Evolutionary conservation across 2,329 filamentous ascomycete genomes (phyloP).

Genomic region (Apiospora saccharicola): DNA sequence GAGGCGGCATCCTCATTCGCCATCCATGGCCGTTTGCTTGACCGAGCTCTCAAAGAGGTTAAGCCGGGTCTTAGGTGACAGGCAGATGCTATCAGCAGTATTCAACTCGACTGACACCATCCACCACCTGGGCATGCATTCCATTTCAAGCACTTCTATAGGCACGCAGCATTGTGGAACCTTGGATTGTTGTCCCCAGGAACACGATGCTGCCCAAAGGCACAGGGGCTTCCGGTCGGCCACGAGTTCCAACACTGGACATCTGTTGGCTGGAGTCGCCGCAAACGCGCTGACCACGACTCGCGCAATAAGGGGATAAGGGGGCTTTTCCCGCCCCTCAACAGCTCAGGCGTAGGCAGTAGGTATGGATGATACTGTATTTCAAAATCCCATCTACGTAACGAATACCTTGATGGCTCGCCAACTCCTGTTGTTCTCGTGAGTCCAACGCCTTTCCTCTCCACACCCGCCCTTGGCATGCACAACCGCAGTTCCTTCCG

Average conservation of each 20-base stretch:
- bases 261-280: constrained; percentile 12
- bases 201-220: constrained; percentile 7
- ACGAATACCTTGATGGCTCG: background rate
- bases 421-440: background rate
- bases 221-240: background rate
- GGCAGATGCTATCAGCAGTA: background rate
- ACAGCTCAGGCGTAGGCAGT: background rate
- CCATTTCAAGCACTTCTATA: constrained; percentile 3
- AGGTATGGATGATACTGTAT: background rate
- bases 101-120: background rate
- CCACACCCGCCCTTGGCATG: background rate
- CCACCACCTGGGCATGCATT: background rate
- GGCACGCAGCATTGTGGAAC: constrained; percentile 7
- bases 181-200: constrained; percentile 8
- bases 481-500: background rate
- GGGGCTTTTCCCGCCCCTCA: background rate
- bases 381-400: background rate
- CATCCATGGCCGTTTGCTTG: constrained; percentile 19
- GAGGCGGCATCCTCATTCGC: background rate
- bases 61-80: background rate
- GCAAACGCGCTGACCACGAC: constrained; percentile 8
- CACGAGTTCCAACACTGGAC: background rate
- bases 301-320: constrained; percentile 9
- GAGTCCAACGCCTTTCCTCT: background rate
- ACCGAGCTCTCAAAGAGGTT: constrained; percentile 23